Evolutionary conservation across 1,284 basidiomycete species (phyloP).

Genomic region (Flammula alnicola): DNA sequence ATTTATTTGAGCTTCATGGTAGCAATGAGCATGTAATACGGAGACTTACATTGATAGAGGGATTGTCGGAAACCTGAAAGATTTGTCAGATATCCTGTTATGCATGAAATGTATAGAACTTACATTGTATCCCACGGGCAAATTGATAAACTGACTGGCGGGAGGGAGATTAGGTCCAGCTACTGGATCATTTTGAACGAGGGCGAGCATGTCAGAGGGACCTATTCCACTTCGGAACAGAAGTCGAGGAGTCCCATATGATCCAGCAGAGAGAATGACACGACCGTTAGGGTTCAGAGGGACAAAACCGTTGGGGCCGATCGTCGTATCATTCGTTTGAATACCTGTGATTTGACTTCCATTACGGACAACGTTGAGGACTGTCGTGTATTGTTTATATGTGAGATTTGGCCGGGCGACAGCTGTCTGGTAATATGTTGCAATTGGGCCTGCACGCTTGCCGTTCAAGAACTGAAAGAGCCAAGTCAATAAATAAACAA

Average conservation of each 20-base stretch:
- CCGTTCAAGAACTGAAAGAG: slow-evolving; percentile 55
- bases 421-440: slow-evolving; percentile 63
- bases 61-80: slow-evolving; percentile 57
- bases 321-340: slow-evolving; percentile 59
- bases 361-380: slow-evolving; percentile 60
- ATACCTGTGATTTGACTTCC: slow-evolving; percentile 63
- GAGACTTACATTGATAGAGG: slow-evolving; percentile 59
- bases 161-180: slow-evolving; percentile 55
- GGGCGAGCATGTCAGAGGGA: slow-evolving; percentile 59
- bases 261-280: slow-evolving; percentile 62
- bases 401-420: slow-evolving; percentile 57
- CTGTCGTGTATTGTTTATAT: slow-evolving; percentile 52
- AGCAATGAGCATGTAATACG: background rate
- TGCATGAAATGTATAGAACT: background rate
- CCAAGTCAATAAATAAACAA: background rate
- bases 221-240: slow-evolving; percentile 70
- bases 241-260: slow-evolving; percentile 60
- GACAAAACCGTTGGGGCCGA: slow-evolving; percentile 58
- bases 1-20: background rate
- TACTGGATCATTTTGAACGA: slow-evolving; percentile 51
- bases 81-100: background rate
- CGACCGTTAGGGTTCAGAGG: slow-evolving; percentile 61
- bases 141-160: slow-evolving; percentile 54
- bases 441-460: slow-evolving; percentile 64
- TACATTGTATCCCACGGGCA: slow-evolving; percentile 60